These are phyloP conservation scores for Cladosporium sp. DNA, from an alignment of 2,329 filamentous ascomycete species.

Conservation along the genomic window DNA sequence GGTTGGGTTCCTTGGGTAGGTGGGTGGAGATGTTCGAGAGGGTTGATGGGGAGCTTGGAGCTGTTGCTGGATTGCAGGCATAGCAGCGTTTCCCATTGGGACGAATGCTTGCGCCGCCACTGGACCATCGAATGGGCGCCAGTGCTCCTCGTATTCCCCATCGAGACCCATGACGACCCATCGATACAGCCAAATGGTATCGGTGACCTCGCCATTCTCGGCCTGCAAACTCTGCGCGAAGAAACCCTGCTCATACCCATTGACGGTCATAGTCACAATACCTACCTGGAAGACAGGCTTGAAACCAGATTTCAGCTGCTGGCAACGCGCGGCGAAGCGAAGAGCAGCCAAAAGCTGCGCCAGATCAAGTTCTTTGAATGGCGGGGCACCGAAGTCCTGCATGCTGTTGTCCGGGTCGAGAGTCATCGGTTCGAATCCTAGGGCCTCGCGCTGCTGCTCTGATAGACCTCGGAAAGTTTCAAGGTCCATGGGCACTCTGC, in stretches of 20 bases:
- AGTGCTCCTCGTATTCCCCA: slow-evolving; percentile 13
- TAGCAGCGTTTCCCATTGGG: too few species aligned
- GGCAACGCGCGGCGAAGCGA: not conserved
- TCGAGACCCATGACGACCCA: not conserved
- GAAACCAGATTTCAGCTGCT: not conserved
- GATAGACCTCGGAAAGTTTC: not conserved
- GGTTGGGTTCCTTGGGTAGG: not conserved
- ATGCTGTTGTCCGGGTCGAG: not conserved
- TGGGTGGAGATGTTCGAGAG: not conserved
- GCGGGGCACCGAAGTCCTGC: not conserved
- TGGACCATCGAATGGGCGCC: slow-evolving; percentile 9
- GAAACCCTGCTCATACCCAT: slow-evolving; percentile 1
- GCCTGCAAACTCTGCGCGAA: slow-evolving; percentile 1
- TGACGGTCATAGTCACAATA: not conserved
- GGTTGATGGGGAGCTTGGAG: too few species aligned
- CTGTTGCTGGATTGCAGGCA: too few species aligned
- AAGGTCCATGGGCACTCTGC: not conserved
- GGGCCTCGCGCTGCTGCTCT: not conserved
- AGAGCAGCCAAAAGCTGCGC: not conserved
- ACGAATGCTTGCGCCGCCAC: not conserved
- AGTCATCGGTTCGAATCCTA: not conserved
- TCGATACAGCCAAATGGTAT: slow-evolving; percentile 16
- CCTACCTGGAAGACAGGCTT: slow-evolving; percentile 13
- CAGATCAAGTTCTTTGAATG: slow-evolving; percentile 11
- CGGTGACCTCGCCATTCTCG: slow-evolving; percentile 3